Percentiles rank a stretch among this genome's conserved stretches.
Conservation (phyloP, 2,329 filamentous ascomycete species). For the Alternaria sp. region DNA sequence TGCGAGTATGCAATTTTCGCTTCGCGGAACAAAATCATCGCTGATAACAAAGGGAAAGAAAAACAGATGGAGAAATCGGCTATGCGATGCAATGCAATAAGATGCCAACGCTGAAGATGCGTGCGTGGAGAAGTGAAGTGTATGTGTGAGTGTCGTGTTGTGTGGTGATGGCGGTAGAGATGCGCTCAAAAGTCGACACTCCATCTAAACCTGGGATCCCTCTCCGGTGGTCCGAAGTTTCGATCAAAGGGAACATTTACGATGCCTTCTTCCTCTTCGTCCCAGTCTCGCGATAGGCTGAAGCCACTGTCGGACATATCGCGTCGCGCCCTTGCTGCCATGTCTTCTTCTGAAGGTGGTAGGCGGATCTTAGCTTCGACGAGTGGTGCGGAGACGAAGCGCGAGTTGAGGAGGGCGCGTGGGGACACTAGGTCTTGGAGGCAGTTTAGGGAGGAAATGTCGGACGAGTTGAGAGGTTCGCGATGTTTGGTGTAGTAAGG, state of each 20-base stretch:
- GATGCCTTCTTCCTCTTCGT: conserved; percentile 25
- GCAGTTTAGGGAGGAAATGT: conserved; percentile 47
- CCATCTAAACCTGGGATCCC: conserved; percentile 50
- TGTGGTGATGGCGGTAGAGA: background rate
- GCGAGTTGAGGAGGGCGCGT: conserved; percentile 39
- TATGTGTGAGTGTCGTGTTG: background rate
- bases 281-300: conserved; percentile 25
- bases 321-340: conserved; percentile 23
- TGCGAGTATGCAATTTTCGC: conserved; percentile 7
- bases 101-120: background rate
- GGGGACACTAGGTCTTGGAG: conserved; percentile 49
- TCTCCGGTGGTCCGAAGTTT: conserved; percentile 37
- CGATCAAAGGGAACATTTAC: conserved; percentile 41
- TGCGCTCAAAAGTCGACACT: conserved; percentile 50
- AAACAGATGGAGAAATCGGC: background rate
- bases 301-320: conserved; percentile 29
- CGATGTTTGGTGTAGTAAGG: conserved; percentile 31
- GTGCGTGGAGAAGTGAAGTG: background rate
- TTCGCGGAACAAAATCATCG: background rate
- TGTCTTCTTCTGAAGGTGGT: conserved; percentile 39
- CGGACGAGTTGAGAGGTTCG: conserved; percentile 40
- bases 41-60: background rate
- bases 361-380: conserved; percentile 47
- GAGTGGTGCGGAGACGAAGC: conserved; percentile 47
- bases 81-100: background rate